phyloP scores from a whole-genome alignment of 352 stramenopile genomes.

The Phytophthora pistaciae region DNA sequence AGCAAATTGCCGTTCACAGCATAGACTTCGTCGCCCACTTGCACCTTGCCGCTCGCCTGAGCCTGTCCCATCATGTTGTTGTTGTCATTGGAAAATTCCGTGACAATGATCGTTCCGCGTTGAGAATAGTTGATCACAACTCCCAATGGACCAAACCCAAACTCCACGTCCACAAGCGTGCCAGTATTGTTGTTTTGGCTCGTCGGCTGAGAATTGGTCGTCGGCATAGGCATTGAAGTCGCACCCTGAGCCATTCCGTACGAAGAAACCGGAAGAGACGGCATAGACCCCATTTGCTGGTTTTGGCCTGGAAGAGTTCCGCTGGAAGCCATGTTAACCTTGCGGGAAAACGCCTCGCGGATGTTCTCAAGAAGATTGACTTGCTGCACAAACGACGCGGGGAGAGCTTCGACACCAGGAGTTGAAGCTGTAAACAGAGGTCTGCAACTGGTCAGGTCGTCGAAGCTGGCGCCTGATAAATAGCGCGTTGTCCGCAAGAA shows the following conservation, averaged over 20 bases:
- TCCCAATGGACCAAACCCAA: conserved; percentile 71
- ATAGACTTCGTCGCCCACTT: conserved; percentile 81
- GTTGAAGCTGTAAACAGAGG: conserved; percentile 56
- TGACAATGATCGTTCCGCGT: conserved; percentile 77
- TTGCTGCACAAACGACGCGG: conserved; percentile 80
- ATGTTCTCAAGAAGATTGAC: conserved; percentile 75
- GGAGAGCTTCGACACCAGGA: conserved; percentile 59
- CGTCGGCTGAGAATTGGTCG: conserved; percentile 12
- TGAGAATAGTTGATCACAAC: conserved; percentile 89
- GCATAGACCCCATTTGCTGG: conserved; percentile 18
- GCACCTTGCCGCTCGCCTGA: conserved; percentile 73
- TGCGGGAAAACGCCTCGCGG: conserved; percentile 49
- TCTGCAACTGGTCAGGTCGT: conserved; percentile 69
- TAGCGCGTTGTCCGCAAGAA: conserved; percentile 76
- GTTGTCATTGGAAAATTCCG: conserved; percentile 80
- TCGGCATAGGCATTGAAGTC: conserved; percentile 11
- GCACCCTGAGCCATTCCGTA: conserved; percentile 23
- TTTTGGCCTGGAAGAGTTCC: conserved; percentile 4
- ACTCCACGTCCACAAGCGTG: conserved; percentile 72
- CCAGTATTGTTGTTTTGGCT: conserved; percentile 29
- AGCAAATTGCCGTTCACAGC: conserved; percentile 77
- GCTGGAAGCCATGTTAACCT: conserved; percentile 25
- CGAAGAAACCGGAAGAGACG: conserved; percentile 25
- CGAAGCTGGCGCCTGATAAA: conserved; percentile 61
- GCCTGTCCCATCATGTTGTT: conserved; percentile 80